A percentile compares a stretch with the other conserved stretches of the same genome.
These are phyloP conservation scores for Neurospora sublineolata DNA, from an alignment of 495 filamentous ascomycete species.

Conservation along the genomic window DNA sequence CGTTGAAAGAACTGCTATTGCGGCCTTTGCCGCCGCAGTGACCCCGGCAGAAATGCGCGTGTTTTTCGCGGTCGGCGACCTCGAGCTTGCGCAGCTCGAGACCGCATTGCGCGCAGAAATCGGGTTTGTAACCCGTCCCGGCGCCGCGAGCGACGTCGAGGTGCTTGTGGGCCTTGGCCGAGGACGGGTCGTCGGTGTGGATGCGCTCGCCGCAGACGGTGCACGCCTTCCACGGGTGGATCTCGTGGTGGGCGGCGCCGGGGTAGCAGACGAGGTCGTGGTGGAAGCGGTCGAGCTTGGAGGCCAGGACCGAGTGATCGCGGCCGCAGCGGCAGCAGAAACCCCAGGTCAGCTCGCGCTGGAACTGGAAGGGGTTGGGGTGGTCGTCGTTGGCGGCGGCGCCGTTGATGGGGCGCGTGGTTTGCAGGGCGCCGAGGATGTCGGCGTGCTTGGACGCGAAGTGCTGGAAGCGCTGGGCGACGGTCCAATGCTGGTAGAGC, in stretches of 20 bases:
- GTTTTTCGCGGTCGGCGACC: slow-evolving; percentile 1
- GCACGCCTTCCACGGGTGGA: not conserved
- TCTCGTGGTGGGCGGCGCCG: not conserved
- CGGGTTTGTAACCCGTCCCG: not conserved
- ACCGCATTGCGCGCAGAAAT: slow-evolving; percentile 7
- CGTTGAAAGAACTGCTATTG: not conserved
- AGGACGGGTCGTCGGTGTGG: not conserved
- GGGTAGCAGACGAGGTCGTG: slow-evolving; percentile 16
- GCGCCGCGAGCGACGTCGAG: not conserved
- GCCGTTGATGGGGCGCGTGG: not conserved
- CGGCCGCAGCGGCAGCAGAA: slow-evolving; percentile 20
- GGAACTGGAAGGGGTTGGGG: not conserved
- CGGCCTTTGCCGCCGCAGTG: not conserved
- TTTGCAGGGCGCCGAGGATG: not conserved
- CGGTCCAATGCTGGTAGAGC: slow-evolving; percentile 15
- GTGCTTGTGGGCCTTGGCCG: not conserved
- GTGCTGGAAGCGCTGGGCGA: slow-evolving; percentile 8
- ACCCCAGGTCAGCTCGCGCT: slow-evolving; percentile 1
- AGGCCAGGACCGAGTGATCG: slow-evolving; percentile 8
- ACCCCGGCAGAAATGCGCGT: slow-evolving; percentile 3
- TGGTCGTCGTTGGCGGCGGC: not conserved
- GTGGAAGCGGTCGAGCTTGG: slow-evolving; percentile 6
- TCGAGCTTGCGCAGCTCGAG: not conserved
- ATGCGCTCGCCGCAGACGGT: slow-evolving; percentile 2
- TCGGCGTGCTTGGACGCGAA: slow-evolving; percentile 7